These are phyloP conservation scores for Leccinum pallidistipes DNA, from an alignment of 1,284 basidiomycete genomes.

Conservation along the genomic window DNA sequence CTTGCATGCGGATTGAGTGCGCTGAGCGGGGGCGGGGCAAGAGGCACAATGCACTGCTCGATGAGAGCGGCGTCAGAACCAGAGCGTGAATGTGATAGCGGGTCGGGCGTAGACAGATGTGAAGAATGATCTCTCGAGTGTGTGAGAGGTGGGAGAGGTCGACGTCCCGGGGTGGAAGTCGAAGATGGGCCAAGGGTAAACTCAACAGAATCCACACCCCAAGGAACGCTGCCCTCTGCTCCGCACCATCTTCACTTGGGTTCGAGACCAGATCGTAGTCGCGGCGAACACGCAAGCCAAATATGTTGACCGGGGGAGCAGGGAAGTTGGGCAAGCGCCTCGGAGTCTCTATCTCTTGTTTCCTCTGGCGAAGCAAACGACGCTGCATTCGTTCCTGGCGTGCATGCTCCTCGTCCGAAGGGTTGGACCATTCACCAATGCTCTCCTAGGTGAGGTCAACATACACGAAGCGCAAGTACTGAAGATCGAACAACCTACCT, in stretches of 20 bases:
- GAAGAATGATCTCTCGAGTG: slow-evolving; percentile 65
- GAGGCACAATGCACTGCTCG: slow-evolving; percentile 13
- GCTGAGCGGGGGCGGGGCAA: slow-evolving; percentile 23
- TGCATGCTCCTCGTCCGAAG: slow-evolving; percentile 80
- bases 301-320: slow-evolving; percentile 57
- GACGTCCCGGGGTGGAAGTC: slow-evolving; percentile 37
- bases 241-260: slow-evolving; percentile 70
- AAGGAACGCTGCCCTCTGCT: slow-evolving; percentile 44
- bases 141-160: slow-evolving; percentile 59
- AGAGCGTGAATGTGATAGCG: slow-evolving; percentile 61
- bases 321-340: slow-evolving; percentile 78
- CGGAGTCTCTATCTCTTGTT: slow-evolving; percentile 50
- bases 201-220: slow-evolving; percentile 38
- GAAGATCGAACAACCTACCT: slow-evolving; percentile 42
- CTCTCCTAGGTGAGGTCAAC: slow-evolving; percentile 49
- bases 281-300: slow-evolving; percentile 36
- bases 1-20: slow-evolving; percentile 76
- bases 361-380: slow-evolving; percentile 51
- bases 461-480: slow-evolving; percentile 6
- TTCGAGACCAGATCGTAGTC: slow-evolving; percentile 79
- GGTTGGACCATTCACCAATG: slow-evolving; percentile 86
- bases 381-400: slow-evolving; percentile 64
- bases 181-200: slow-evolving; percentile 38
- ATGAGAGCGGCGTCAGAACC: slow-evolving; percentile 38
- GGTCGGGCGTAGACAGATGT: slow-evolving; percentile 60